Conservation (phyloP, 2,329 filamentous ascomycete genomes). For the Penicillium sp. region DNA sequence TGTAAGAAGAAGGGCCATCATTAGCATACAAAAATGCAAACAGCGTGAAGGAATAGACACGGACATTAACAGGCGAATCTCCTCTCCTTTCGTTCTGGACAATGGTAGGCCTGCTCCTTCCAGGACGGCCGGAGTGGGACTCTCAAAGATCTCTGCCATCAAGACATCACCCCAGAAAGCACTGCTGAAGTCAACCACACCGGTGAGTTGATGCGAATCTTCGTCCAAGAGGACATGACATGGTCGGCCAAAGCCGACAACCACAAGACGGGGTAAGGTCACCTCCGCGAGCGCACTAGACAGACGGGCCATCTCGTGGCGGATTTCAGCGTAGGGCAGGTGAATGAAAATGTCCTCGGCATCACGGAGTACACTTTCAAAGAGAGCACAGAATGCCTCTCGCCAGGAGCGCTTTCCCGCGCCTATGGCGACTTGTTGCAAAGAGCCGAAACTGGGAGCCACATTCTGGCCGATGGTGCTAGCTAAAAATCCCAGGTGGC, state of each 20-base stretch:
- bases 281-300: slow-evolving; percentile 51
- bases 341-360: slow-evolving; percentile 60
- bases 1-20: slow-evolving; percentile 9
- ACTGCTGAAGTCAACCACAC: slow-evolving; percentile 54
- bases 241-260: slow-evolving; percentile 50
- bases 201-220: slow-evolving; percentile 48
- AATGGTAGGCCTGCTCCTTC: slow-evolving; percentile 35
- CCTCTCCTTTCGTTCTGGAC: slow-evolving; percentile 23
- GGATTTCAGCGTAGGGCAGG: slow-evolving; percentile 56
- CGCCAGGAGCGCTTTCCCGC: slow-evolving; percentile 53
- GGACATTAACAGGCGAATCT: slow-evolving; percentile 36
- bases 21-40: background rate
- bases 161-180: slow-evolving; percentile 59
- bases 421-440: slow-evolving; percentile 48
- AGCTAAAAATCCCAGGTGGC: slow-evolving; percentile 37
- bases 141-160: slow-evolving; percentile 53
- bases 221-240: slow-evolving; percentile 55
- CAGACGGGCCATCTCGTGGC: slow-evolving; percentile 49
- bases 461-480: slow-evolving; percentile 47
- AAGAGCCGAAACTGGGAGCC: slow-evolving; percentile 52
- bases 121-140: slow-evolving; percentile 34
- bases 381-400: slow-evolving; percentile 52
- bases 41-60: background rate
- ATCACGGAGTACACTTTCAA: slow-evolving; percentile 57
- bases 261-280: slow-evolving; percentile 52